phyloP scores from a whole-genome alignment of 345 rosid genomes.

The Erysimum cheiranthoides region DNA sequence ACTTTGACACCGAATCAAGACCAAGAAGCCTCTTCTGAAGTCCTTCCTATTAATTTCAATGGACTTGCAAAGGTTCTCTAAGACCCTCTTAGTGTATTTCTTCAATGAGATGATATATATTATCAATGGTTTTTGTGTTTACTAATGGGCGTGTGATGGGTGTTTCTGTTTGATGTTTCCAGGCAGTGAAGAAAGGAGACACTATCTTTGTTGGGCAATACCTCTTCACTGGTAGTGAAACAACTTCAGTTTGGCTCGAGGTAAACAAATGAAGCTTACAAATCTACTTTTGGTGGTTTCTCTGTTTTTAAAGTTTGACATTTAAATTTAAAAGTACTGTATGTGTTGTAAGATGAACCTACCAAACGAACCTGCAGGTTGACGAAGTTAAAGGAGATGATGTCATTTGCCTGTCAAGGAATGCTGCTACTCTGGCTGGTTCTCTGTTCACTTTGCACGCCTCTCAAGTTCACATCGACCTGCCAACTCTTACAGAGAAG shows the following conservation, averaged over 20 bases:
- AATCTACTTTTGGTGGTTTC: neutral
- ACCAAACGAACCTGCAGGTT: constrained; percentile 56
- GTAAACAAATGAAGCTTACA: constrained; percentile 41
- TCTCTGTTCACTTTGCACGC: constrained; percentile 84
- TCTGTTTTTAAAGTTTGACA: neutral
- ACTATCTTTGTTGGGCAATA: constrained; percentile 94
- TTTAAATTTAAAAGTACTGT: neutral
- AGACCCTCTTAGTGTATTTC: neutral
- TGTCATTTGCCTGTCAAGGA: constrained; percentile 86
- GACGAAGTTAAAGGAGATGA: constrained; percentile 81
- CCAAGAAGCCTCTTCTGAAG: constrained; percentile 79
- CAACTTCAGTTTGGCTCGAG: constrained; percentile 99
- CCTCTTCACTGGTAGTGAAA: constrained; percentile 97
- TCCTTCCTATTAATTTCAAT: constrained; percentile 89
- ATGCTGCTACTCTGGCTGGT: constrained; percentile 87
- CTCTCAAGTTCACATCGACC: constrained; percentile 84
- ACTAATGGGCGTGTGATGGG: neutral
- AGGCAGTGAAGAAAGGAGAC: constrained; percentile 94
- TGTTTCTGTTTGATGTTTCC: constrained; percentile 44
- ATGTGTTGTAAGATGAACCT: constrained; percentile 8
- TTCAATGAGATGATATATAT: neutral
- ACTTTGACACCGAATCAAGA: constrained; percentile 80
- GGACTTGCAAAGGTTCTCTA: constrained; percentile 76
- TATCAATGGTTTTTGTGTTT: neutral
- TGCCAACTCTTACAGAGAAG: constrained; percentile 88